Evolutionary conservation across 371 early-diverging fungal species (phyloP).

Genomic region (Actinomortierella ambigua): DNA sequence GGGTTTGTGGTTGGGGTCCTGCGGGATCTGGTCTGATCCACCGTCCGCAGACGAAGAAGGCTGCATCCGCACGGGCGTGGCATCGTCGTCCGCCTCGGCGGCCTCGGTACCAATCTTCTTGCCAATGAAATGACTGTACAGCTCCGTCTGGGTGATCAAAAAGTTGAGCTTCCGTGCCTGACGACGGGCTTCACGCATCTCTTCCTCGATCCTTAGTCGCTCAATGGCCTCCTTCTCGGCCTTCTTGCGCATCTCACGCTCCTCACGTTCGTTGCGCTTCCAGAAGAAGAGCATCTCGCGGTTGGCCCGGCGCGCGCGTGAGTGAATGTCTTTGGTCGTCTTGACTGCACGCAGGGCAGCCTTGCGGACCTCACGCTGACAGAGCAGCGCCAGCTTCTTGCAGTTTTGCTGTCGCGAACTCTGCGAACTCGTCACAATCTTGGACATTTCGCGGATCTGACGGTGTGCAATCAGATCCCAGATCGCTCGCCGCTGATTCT

Average conservation of each 20-base stretch:
- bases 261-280: conserved; percentile 91
- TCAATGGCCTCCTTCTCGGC: conserved; percentile 93
- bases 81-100: conserved; percentile 44
- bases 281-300: conserved; percentile 82
- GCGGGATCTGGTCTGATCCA: conserved; percentile 19
- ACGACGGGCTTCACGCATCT: conserved; percentile 86
- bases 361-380: conserved; percentile 61
- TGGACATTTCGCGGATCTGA: conserved; percentile 50
- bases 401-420: conserved; percentile 61
- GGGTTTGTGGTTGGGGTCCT: conserved; percentile 39
- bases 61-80: conserved; percentile 28
- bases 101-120: conserved; percentile 71
- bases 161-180: conserved; percentile 97
- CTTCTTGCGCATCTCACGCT: conserved; percentile 87
- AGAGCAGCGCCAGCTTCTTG: conserved; percentile 63
- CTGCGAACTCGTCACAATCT: conserved; percentile 58
- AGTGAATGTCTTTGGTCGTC: conserved; percentile 30
- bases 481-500: conserved; percentile 27
- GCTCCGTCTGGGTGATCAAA: conserved; percentile 95
- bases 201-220: conserved; percentile 83
- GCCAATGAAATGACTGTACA: conserved; percentile 96
- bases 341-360: conserved; percentile 44
- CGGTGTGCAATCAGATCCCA: conserved; percentile 44
- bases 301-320: conserved; percentile 33
- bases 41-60: conserved; percentile 12